Conservation (phyloP, 2,329 filamentous ascomycete genomes). For the Phyllosticta citriasiana region DNA sequence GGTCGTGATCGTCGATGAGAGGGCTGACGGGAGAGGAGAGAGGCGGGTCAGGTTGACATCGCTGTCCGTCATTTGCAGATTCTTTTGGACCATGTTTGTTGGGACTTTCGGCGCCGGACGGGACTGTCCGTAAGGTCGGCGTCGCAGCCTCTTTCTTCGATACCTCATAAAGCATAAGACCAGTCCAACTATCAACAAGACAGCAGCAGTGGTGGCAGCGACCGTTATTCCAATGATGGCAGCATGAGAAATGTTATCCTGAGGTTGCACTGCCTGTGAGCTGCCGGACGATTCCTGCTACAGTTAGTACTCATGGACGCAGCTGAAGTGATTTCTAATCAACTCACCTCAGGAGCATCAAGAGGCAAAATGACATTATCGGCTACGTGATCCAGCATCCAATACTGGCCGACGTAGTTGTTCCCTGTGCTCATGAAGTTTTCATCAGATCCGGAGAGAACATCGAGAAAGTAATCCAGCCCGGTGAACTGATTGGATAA, state of each 20-base stretch:
- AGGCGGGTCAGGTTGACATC: neutral
- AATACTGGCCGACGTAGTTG: neutral
- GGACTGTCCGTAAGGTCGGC: neutral
- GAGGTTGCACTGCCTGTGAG: neutral
- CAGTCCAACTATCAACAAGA: neutral
- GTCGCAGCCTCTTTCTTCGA: neutral
- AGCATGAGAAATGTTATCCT: neutral
- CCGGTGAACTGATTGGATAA: constrained; percentile 7
- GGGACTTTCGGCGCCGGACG: neutral
- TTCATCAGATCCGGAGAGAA: neutral
- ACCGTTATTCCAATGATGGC: neutral
- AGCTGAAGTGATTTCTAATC: no score
- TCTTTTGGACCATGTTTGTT: neutral
- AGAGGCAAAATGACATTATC: neutral
- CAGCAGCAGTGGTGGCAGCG: neutral
- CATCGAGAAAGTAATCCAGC: neutral
- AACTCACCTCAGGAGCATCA: neutral
- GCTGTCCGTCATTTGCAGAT: neutral
- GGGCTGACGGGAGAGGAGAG: neutral
- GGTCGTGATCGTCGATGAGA: neutral
- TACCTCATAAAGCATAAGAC: neutral
- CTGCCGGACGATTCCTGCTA: neutral
- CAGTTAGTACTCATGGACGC: neutral
- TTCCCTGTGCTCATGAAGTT: neutral
- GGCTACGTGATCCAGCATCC: constrained; percentile 1